Base-by-base conservation (phyloP, 2,329 filamentous ascomycete species). In the Lasiodiplodia citricola region DNA sequence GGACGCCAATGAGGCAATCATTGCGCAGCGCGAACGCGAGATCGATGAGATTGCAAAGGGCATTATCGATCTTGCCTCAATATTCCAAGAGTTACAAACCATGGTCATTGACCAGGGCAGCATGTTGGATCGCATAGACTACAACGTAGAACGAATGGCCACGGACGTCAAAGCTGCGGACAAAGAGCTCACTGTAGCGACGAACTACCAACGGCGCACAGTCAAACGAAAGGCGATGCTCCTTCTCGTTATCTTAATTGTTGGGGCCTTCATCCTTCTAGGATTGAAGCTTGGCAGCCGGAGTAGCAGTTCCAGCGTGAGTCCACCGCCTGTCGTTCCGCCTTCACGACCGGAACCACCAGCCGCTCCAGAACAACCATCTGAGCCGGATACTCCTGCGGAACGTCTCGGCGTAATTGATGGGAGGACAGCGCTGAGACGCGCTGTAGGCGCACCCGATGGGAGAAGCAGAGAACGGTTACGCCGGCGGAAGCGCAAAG, bases 21-120 rank as follows among this genome's bases (percentile, higher is more conserved):
- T 99, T 74, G 88, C 91, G 70, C 96, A 98, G 79, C 92, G 96
- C 71, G 96, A 99, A 81, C 90, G 92, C 51, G 96, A 98, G 80
- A 99, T 99, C 75, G 96, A 97, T 77, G 94, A 97, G 74, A 99
- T 99, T 71, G 96, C 96, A 2, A 94, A 97, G 78, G 95, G 96
- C 69, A 98, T 99, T 80, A 98, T 99, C 75, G 95, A 98, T 78
- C 85, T 99, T 8, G 93, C 95, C 4, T 96, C 97, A 78, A 93
- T 99, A 63, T 99, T 99, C 83, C 93, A 96, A 71, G 96, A 99
- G 75, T 84, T 99, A 37, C 96, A 99, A 80, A 91, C 87, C 58
- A 98, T 99, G 94, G 93, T 86, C 69, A 86, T 86, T 55, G 84
- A 86, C 70, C 84, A 86, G 71, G 84, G 84, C 35, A 84, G 80